phyloP scores from a whole-genome alignment of 495 filamentous ascomycete species.

The Geoglossum glabrum region DNA sequence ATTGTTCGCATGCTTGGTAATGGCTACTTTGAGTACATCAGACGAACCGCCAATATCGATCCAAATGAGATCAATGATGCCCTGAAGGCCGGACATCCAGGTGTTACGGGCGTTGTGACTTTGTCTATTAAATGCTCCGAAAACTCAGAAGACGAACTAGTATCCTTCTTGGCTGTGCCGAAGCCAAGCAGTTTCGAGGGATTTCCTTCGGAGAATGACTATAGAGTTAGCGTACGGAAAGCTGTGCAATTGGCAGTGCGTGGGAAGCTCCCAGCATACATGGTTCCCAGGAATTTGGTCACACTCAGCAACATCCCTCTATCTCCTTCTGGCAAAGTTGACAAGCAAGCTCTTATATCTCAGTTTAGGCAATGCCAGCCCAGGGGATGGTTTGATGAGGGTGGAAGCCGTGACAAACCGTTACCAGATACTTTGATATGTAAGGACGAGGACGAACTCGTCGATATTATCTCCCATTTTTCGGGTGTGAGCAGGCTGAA shows the following conservation, averaged over 20 bases:
- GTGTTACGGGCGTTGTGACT: conserved; percentile 9
- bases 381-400: neutral
- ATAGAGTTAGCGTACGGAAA: neutral
- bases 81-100: conserved; percentile 6
- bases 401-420: neutral
- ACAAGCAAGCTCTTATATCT: conserved; percentile 15
- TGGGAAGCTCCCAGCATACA: conserved; percentile 10
- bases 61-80: conserved; percentile 14
- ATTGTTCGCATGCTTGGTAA: conserved; percentile 13
- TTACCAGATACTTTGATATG: neutral
- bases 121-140: conserved; percentile 7
- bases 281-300: conserved; percentile 12
- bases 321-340: conserved; percentile 21
- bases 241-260: neutral
- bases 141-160: conserved; percentile 10
- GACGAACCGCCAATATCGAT: conserved; percentile 13
- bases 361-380: conserved; percentile 11
- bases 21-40: conserved; percentile 6
- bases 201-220: neutral
- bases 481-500: neutral
- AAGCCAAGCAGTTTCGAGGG: neutral
- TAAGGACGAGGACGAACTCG: neutral
- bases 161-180: conserved; percentile 9
- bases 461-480: neutral
- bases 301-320: conserved; percentile 9